Conservation (phyloP, 1,284 basidiomycete genomes). For the Mycosarcoma maydis region DNA sequence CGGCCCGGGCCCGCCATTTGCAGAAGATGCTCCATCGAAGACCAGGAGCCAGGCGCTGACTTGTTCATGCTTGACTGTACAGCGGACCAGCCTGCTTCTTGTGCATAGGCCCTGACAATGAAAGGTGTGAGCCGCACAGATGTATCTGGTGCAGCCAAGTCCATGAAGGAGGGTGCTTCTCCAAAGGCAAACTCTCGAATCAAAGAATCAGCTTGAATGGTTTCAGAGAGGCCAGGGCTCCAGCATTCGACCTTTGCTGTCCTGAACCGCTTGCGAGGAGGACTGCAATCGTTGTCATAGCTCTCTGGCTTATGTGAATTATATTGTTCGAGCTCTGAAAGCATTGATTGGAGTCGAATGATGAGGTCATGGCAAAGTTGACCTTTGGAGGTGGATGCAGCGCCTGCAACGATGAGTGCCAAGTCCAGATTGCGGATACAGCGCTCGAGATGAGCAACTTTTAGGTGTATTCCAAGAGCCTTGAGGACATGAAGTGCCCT, state of each 20-base stretch:
- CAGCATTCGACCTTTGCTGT: neutral
- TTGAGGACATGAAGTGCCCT: conserved; percentile 24
- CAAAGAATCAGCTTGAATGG: conserved; percentile 12
- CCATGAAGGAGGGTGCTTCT: conserved; percentile 29
- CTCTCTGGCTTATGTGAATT: neutral
- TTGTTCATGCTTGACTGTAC: conserved; percentile 71
- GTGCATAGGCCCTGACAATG: conserved; percentile 73
- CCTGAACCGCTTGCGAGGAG: conserved; percentile 8
- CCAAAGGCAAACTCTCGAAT: conserved; percentile 17
- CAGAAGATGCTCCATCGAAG: conserved; percentile 32
- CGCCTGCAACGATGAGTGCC: conserved; percentile 84
- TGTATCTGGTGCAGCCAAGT: conserved; percentile 6
- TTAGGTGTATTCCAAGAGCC: neutral
- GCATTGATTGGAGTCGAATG: conserved; percentile 59
- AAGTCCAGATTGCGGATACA: conserved; percentile 75
- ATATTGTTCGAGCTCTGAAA: neutral
- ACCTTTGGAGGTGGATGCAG: conserved; percentile 15
- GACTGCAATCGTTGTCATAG: neutral
- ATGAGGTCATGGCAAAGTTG: conserved; percentile 61
- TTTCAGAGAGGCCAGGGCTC: neutral
- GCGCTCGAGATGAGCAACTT: neutral
- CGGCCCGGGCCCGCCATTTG: conserved; percentile 74
- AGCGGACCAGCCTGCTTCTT: conserved; percentile 75
- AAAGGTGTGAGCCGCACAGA: conserved; percentile 72
- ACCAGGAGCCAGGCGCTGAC: conserved; percentile 68